These are phyloP conservation scores for Populus simonii DNA, from an alignment of 345 rosid genomes.

Conservation along the genomic window DNA sequence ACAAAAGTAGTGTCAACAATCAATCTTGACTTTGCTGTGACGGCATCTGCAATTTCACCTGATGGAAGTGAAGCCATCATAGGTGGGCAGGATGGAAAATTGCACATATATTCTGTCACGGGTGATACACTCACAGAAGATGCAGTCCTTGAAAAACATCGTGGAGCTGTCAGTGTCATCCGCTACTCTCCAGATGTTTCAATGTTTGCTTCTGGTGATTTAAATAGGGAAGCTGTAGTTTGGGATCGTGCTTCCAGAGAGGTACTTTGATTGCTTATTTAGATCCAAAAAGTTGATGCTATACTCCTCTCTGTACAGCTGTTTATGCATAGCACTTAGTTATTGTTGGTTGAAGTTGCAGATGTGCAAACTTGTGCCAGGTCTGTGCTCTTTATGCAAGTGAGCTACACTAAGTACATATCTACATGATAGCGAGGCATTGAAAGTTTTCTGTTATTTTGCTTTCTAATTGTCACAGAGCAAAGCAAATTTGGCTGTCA, in stretches of 20 bases:
- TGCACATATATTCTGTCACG: conserved; percentile 57
- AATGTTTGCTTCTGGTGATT: conserved; percentile 92
- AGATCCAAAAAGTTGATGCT: background rate
- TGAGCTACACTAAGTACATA: background rate
- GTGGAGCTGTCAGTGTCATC: conserved; percentile 80
- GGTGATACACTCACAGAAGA: conserved; percentile 78
- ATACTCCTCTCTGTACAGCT: background rate
- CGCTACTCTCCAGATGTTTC: conserved; percentile 83
- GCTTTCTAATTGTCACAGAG: background rate
- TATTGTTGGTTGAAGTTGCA: background rate
- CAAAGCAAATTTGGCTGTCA: background rate
- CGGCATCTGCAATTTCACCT: conserved; percentile 79
- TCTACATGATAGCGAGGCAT: background rate
- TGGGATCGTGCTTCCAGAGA: conserved; percentile 83
- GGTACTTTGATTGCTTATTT: conserved; percentile 37
- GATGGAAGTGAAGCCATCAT: conserved; percentile 88
- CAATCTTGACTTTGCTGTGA: conserved; percentile 70
- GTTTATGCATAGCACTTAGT: background rate
- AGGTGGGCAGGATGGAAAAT: conserved; percentile 81
- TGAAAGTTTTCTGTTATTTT: background rate
- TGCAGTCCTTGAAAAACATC: conserved; percentile 81
- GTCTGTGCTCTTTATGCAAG: background rate
- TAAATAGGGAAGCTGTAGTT: conserved; percentile 82
- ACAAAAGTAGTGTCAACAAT: conserved; percentile 64
- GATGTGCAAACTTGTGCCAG: background rate